Base-by-base conservation (phyloP, 1,284 basidiomycete species). In the Flammula alnicola region DNA sequence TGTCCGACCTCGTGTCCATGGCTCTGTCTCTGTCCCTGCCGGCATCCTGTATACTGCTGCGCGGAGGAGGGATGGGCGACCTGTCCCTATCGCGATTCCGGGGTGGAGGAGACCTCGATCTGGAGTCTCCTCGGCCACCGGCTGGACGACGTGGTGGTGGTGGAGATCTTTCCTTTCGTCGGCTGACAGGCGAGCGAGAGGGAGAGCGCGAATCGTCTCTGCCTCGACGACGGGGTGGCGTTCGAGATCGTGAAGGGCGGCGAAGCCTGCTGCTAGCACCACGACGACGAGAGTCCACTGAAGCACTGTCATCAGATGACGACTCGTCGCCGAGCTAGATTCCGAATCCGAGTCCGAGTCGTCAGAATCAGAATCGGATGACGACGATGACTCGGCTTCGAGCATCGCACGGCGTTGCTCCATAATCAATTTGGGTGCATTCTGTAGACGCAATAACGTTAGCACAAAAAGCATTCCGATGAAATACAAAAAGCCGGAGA, bases 401-500 rank as follows among this genome's bases (percentile, higher is more conserved):
- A 90, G 76, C 76, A 89, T 83, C 1, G 88, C 88, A 31, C 92
- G 88, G 12, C 93, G 86, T 71, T 98, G 94, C 63, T 95, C 94
- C 81, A 96, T 89, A 56, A 97, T 90, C 30, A 96, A 65, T 51
- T 86, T 84, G 4, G 95, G 95, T 1, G 94, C 94, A 60, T 95
- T 95, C 89, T 95, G 53, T 12, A 29, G 4, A 44, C 38, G 39
- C 19, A 46, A 5, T 2, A 29, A 17, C 27, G 16, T 39, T 8
- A 30, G 5, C 16, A 20, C 4, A 8, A 7, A 31, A 14, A 47
- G 16, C 16, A 45, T 16, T 17, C 23, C 20, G n/a, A 32, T 52
- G 9, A 16, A 39, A 29, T 9, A 38, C 22, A 41, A 43, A 16
- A 19, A 14, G n/a, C n/a, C n/a, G n/a, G 14, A 51, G 44, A 75